phyloP scores from a whole-genome alignment of 805 yeast genomes.

The Yarrowia deformans region DNA sequence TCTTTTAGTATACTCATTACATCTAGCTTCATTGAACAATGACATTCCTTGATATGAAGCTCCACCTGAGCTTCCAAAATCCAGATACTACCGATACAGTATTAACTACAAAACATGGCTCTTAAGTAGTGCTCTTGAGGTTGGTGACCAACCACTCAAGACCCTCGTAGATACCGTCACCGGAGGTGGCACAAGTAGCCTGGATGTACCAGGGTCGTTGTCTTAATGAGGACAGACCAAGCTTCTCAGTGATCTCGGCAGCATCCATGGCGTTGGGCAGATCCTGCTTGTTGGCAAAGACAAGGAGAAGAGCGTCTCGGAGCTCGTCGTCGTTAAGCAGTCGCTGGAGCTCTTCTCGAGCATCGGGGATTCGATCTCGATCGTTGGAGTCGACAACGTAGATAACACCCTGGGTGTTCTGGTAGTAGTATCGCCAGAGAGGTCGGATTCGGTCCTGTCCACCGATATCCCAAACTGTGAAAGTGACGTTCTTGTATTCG shows the following conservation, averaged over 20 bases:
- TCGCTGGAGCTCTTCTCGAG: conserved; percentile 97
- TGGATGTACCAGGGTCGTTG: conserved; percentile 99
- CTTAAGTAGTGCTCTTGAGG: conserved; percentile 64
- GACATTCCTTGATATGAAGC: conserved; percentile 24
- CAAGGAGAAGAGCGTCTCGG: conserved; percentile 93
- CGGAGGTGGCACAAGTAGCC: conserved; percentile 98
- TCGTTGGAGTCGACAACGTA: conserved; percentile 98
- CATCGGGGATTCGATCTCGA: conserved; percentile 97
- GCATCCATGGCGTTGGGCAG: conserved; percentile 99
- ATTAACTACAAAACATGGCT: conserved; percentile 38
- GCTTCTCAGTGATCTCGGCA: conserved; percentile 96
- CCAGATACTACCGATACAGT: conserved; percentile 38
- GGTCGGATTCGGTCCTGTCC: conserved; percentile 99
- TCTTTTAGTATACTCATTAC: conserved; percentile 15
- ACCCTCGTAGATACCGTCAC: conserved; percentile 98
- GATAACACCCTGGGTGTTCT: conserved; percentile 97
- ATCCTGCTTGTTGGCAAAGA: conserved; percentile 98
- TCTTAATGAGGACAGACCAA: conserved; percentile 95
- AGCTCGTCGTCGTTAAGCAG: conserved; percentile 98
- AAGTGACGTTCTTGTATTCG: conserved; percentile 94
- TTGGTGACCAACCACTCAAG: conserved; percentile 94
- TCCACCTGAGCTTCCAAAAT: conserved; percentile 29
- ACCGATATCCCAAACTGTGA: conserved; percentile 99
- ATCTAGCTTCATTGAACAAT: conserved; percentile 17
- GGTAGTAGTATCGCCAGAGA: conserved; percentile 98